A percentile compares a stretch with the other conserved stretches of the same genome.
These are phyloP conservation scores for Cladosporium sp. DNA, from an alignment of 2,329 filamentous ascomycete species.

Conservation along the genomic window DNA sequence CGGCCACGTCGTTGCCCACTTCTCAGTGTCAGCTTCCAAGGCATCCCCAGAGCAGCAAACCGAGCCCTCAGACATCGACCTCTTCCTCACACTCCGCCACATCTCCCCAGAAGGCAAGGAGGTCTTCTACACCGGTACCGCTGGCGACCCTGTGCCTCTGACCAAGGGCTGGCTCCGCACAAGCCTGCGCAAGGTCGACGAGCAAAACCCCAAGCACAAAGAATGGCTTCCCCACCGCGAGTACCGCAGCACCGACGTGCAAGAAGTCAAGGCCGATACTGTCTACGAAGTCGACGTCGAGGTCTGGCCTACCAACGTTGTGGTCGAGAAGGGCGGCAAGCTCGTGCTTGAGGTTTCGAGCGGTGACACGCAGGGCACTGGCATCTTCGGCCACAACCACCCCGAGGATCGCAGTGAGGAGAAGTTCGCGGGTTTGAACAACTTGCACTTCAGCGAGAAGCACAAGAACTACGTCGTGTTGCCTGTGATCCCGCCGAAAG, in stretches of 20 bases:
- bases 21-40: conserved; percentile 58
- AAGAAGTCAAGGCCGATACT: conserved; percentile 56
- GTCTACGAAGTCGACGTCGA: conserved; percentile 64
- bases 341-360: conserved; percentile 59
- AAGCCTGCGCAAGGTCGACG: conserved; percentile 57
- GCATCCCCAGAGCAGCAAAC: conserved; percentile 19
- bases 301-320: conserved; percentile 65
- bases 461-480: conserved; percentile 56
- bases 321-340: conserved; percentile 55
- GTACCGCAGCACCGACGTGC: conserved; percentile 60
- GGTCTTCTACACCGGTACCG: conserved; percentile 66
- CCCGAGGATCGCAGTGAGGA: conserved; percentile 51
- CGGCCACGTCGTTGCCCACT: conserved; percentile 65
- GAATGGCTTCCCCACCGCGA: conserved; percentile 60
- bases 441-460: conserved; percentile 55
- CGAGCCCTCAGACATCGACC: conserved; percentile 59
- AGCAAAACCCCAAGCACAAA: conserved; percentile 54
- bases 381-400: conserved; percentile 58
- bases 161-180: conserved; percentile 66
- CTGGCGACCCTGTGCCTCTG: conserved; percentile 64
- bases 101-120: conserved; percentile 58
- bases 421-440: conserved; percentile 53
- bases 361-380: conserved; percentile 62
- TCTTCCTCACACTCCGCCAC: conserved; percentile 65
- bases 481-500: conserved; percentile 55